A percentile compares a stretch with the other conserved stretches of the same genome.
These are phyloP conservation scores for Cyclotella cryptica DNA, from an alignment of 108 stramenopile species.

Conservation along the genomic window DNA sequence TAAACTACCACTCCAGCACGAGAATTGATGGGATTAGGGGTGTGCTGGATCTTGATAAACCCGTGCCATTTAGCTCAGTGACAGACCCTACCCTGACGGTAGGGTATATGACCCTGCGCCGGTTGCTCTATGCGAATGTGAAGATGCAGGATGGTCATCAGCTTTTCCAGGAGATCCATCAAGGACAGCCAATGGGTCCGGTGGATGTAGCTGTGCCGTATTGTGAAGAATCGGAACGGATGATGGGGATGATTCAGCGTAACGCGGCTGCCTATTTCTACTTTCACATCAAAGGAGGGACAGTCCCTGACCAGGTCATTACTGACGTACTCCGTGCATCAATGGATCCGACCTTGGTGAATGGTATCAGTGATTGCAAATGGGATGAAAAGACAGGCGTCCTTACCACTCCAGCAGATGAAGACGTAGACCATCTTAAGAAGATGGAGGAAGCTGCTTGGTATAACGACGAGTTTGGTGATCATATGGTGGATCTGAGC, in stretches of 20 bases:
- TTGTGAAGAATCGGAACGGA: too few species aligned
- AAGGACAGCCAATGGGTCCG: too few species aligned
- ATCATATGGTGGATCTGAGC: background rate
- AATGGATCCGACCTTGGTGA: background rate
- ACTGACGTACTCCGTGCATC: too few species aligned
- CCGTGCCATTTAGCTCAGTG: background rate
- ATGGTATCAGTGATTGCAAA: background rate
- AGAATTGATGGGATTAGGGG: conserved; percentile 1
- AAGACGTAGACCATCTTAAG: background rate
- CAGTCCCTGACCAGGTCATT: too few species aligned
- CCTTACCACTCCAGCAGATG: background rate
- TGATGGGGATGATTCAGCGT: too few species aligned
- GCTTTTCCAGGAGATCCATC: too few species aligned
- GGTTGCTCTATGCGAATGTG: background rate
- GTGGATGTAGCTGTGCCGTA: too few species aligned
- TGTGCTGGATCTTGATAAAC: background rate
- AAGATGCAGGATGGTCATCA: background rate
- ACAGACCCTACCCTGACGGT: background rate
- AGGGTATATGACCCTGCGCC: background rate
- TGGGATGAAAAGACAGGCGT: background rate
- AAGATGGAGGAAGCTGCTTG: background rate
- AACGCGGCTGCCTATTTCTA: too few species aligned
- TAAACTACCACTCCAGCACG: conserved; percentile 5
- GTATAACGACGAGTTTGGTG: conserved; percentile 14
- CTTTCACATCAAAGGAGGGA: too few species aligned